A percentile compares a stretch with the other conserved stretches of the same genome.
Conservation (phyloP, 164 flowering plant genomes). For the Stephania cephalantha region DNA sequence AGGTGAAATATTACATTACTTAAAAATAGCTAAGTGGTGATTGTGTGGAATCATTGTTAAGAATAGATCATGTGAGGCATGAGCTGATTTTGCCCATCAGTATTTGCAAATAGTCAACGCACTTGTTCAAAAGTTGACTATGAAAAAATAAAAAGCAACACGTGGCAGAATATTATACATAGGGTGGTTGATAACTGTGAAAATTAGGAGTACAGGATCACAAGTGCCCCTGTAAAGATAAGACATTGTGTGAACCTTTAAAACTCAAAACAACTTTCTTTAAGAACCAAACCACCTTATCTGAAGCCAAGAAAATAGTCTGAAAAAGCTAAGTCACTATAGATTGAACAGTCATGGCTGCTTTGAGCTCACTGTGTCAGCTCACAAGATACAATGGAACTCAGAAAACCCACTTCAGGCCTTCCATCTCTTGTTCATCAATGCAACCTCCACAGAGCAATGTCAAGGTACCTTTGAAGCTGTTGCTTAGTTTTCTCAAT, state of each 20-base stretch:
- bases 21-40: neutral
- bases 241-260: neutral
- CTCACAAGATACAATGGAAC: conserved; percentile 14
- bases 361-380: conserved; percentile 43
- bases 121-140: neutral
- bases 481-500: neutral
- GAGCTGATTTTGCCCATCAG: neutral
- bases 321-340: neutral
- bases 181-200: neutral
- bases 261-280: conserved; percentile 1
- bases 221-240: neutral
- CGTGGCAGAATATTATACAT: neutral
- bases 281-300: conserved; percentile 9
- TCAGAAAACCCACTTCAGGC: conserved; percentile 18
- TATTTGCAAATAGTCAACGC: too few species aligned
- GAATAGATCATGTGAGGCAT: neutral
- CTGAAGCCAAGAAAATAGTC: conserved; percentile 7
- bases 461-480: conserved; percentile 45
- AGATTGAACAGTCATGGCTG: conserved; percentile 40
- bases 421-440: conserved; percentile 51
- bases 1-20: neutral
- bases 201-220: neutral
- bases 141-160: neutral
- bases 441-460: conserved; percentile 53
- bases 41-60: neutral